These are phyloP conservation scores for Myriosclerotinia scirpicola DNA, from an alignment of 2,329 filamentous ascomycete genomes.

Conservation along the genomic window DNA sequence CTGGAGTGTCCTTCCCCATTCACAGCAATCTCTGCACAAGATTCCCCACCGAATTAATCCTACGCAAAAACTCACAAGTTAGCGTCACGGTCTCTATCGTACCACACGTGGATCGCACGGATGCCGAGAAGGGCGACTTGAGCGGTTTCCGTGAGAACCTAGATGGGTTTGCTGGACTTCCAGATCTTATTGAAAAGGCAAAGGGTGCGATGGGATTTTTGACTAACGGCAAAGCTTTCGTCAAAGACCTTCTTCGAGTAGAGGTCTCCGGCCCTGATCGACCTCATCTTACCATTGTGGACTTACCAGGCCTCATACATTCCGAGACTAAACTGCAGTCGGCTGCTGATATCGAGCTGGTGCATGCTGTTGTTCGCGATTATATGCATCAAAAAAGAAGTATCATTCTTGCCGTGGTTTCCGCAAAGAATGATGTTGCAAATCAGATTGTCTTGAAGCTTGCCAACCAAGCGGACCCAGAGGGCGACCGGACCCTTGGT, in stretches of 20 bases:
- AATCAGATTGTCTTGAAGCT: conserved; percentile 57
- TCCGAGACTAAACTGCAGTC: conserved; percentile 48
- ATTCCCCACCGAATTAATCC: conserved; percentile 47
- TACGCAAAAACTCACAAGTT: conserved; percentile 29
- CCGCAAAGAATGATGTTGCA: conserved; percentile 59
- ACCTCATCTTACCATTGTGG: conserved; percentile 57
- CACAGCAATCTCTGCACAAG: conserved; percentile 45
- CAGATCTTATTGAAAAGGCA: conserved; percentile 32
- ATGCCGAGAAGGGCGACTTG: conserved; percentile 27
- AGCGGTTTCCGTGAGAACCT: conserved; percentile 29
- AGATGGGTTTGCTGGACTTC: conserved; percentile 29
- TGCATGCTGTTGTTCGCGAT: conserved; percentile 48
- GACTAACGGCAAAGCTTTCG: conserved; percentile 37
- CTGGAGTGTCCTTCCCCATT: conserved; percentile 44
- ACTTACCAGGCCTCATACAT: conserved; percentile 57
- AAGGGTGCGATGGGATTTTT: conserved; percentile 28
- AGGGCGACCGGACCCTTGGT: conserved; percentile 45
- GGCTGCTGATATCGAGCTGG: conserved; percentile 46
- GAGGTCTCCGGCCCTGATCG: conserved; percentile 38
- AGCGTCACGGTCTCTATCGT: conserved; percentile 31
- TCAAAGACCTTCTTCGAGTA: conserved; percentile 29
- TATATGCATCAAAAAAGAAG: conserved; percentile 57
- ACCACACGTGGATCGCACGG: conserved; percentile 26
- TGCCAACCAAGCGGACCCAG: conserved; percentile 45
- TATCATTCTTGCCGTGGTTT: conserved; percentile 57